Evolutionary conservation across 2,329 filamentous ascomycete genomes (phyloP).

Genomic region (Myriosclerotinia duriaeana): DNA sequence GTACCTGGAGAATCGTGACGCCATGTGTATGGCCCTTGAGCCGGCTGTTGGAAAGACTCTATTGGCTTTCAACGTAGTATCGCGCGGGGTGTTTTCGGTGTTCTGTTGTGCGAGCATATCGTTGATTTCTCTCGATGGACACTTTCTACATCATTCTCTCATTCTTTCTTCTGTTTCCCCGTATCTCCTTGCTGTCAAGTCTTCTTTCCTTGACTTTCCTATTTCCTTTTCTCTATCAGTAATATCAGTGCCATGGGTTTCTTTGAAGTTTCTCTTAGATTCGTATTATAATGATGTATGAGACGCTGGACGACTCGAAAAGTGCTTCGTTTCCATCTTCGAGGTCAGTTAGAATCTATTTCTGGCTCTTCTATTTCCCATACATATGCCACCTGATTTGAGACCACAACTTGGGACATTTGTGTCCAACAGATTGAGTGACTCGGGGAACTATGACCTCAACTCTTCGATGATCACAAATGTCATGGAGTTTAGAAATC

Average conservation of each 20-base stretch:
- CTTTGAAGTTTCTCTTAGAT: slow-evolving; percentile 27
- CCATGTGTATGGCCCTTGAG: slow-evolving; percentile 19
- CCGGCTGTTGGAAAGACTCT: slow-evolving; percentile 20
- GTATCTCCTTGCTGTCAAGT: slow-evolving; percentile 7
- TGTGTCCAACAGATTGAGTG: slow-evolving; percentile 19
- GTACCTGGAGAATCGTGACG: slow-evolving; percentile 20
- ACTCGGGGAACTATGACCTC: slow-evolving; percentile 19
- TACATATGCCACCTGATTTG: slow-evolving; percentile 19
- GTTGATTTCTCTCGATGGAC: slow-evolving; percentile 21
- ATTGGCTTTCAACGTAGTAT: slow-evolving; percentile 29
- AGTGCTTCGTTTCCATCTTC: slow-evolving; percentile 32
- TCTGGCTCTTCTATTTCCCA: slow-evolving; percentile 6
- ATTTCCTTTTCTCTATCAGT: slow-evolving; percentile 33
- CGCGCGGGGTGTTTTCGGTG: slow-evolving; percentile 8
- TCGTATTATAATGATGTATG: slow-evolving; percentile 40
- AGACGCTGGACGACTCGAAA: slow-evolving; percentile 40
- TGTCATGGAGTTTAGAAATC: neutral
- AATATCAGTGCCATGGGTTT: slow-evolving; percentile 26
- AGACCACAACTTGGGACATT: slow-evolving; percentile 11
- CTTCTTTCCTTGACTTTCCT: slow-evolving; percentile 28
- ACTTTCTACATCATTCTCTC: slow-evolving; percentile 26
- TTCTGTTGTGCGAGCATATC: slow-evolving; percentile 20
- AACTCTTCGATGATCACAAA: slow-evolving; percentile 13
- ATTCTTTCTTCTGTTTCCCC: slow-evolving; percentile 21
- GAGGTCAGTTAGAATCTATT: slow-evolving; percentile 36